Evolutionary conservation across 768 basidiomycete species (phyloP).

Genomic region (Suillus subalutaceus): DNA sequence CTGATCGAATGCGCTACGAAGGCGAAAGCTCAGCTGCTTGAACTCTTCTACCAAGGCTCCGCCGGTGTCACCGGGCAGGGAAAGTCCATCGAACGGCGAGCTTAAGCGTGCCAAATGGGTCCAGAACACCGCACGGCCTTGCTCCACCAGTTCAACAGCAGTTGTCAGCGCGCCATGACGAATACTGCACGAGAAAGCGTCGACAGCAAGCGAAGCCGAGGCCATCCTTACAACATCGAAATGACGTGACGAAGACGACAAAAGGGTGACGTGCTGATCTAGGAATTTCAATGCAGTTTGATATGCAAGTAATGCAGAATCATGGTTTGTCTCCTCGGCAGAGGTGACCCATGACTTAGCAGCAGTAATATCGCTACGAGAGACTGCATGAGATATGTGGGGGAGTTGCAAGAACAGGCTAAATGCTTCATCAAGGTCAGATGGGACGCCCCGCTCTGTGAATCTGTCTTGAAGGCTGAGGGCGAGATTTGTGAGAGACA

Average conservation of each 20-base stretch:
- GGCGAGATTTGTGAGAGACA: too few species aligned
- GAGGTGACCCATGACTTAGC: background rate
- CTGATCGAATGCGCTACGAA: conserved; percentile 2
- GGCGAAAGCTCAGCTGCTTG: conserved; percentile 21
- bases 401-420: background rate
- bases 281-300: background rate
- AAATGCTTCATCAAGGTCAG: background rate
- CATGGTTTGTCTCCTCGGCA: background rate
- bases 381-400: background rate
- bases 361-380: background rate
- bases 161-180: background rate
- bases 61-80: background rate
- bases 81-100: background rate
- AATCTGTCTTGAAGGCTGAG: background rate
- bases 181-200: background rate
- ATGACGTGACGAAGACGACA: background rate
- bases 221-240: background rate
- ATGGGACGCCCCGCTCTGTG: fast-evolving
- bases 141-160: background rate
- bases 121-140: background rate
- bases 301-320: background rate
- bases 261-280: background rate
- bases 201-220: background rate
- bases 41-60: conserved; percentile 26
- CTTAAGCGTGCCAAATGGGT: background rate